Percentiles rank a stretch among this genome's conserved stretches.
These are phyloP conservation scores for Lachnellula subtilissima DNA, from an alignment of 2,329 filamentous ascomycete species.

Conservation along the genomic window DNA sequence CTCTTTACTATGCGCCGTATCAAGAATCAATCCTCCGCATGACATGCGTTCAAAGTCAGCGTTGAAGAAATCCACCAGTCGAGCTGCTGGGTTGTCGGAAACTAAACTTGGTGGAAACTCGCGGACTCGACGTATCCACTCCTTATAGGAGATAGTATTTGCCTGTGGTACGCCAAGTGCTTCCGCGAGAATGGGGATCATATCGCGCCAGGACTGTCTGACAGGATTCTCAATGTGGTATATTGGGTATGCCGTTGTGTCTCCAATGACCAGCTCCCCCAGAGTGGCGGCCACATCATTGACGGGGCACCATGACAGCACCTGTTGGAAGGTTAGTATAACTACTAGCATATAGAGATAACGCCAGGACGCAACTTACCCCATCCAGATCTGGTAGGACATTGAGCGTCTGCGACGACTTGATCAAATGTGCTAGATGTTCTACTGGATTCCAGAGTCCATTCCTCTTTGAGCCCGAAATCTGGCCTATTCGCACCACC, in stretches of 20 bases:
- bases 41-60: slow-evolving; percentile 39
- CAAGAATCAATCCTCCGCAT: slow-evolving; percentile 40
- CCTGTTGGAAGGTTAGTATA: too few species aligned
- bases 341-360: too few species aligned
- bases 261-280: slow-evolving; percentile 31
- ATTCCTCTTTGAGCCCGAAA: slow-evolving; percentile 44
- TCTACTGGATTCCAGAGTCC: slow-evolving; percentile 53
- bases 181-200: slow-evolving; percentile 33
- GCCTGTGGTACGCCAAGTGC: slow-evolving; percentile 30
- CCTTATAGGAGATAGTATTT: slow-evolving; percentile 35
- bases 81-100: slow-evolving; percentile 31
- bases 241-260: slow-evolving; percentile 28
- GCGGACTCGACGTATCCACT: slow-evolving; percentile 38
- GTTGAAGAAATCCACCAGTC: slow-evolving; percentile 33
- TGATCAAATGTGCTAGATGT: slow-evolving; percentile 46
- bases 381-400: slow-evolving; percentile 40
- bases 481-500: slow-evolving; percentile 46
- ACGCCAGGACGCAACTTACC: background rate
- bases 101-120: slow-evolving; percentile 8
- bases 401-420: slow-evolving; percentile 43
- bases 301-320: slow-evolving; percentile 43
- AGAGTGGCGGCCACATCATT: slow-evolving; percentile 35
- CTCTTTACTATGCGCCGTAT: slow-evolving; percentile 31
- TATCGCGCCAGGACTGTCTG: slow-evolving; percentile 37
- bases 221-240: slow-evolving; percentile 45